Conservation (phyloP, 208 protist genomes). For the Acanthamoeba royreba region DNA sequence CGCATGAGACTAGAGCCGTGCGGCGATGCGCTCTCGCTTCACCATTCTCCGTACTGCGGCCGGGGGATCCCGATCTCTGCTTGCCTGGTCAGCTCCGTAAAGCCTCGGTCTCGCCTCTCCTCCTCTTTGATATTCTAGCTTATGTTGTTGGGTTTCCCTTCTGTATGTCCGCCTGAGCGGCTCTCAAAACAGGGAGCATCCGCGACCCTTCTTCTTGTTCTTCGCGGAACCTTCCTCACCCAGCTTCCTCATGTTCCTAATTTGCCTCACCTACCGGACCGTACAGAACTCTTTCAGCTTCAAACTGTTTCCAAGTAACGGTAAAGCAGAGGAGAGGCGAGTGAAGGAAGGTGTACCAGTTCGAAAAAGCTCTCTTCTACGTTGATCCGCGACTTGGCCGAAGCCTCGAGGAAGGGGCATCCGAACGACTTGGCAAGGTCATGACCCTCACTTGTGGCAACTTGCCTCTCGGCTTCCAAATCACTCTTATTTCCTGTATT, state of each 20-base stretch:
- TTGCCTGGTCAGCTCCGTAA: too few species aligned
- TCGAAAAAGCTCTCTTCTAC: constrained; percentile 66
- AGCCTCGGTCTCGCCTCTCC: too few species aligned
- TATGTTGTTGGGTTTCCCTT: too few species aligned
- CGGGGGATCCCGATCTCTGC: too few species aligned
- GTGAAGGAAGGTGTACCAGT: constrained; percentile 44
- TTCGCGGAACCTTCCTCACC: background rate
- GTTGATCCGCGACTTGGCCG: constrained; percentile 72
- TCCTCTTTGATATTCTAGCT: too few species aligned
- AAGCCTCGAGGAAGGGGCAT: constrained; percentile 72
- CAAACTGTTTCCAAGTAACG: background rate
- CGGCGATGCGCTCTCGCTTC: too few species aligned
- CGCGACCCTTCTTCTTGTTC: background rate
- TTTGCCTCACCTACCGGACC: background rate
- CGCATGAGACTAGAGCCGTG: too few species aligned
- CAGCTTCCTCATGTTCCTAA: background rate
- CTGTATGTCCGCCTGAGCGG: too few species aligned
- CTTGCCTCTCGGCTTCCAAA: constrained; percentile 66
- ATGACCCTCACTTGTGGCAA: constrained; percentile 61
- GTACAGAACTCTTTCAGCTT: background rate
- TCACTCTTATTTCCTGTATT: constrained; percentile 79
- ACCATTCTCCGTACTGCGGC: too few species aligned
- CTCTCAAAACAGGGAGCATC: background rate
- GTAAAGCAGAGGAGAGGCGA: background rate
- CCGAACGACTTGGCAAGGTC: constrained; percentile 40